Evolutionary conservation across 305 asterid species (phyloP), one percentile per base, ranked within the genome.

Genomic region (Striga hermonthica): DNA sequence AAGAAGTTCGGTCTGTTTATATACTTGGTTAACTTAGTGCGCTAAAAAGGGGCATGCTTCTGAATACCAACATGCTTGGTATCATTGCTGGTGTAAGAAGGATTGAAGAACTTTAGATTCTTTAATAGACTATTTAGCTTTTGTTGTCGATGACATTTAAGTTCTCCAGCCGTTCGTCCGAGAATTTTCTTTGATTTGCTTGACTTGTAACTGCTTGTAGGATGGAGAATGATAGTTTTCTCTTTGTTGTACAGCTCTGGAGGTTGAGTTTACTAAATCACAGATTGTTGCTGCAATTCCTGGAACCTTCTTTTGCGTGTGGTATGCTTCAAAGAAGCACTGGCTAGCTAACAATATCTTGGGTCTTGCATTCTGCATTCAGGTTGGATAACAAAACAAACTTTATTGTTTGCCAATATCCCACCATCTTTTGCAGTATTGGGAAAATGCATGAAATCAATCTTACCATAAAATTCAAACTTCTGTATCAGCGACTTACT

Each of bases 281-380:
- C 99, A 86, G 74, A 36, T 86, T 43, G 59, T 90, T 64, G 94
- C 98, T 50, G 87, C 90, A 52, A 83, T 93, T 71, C 97, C 97
- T 57, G 96, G 96, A 74, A 80, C 94, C 57, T 80, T 90, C 81
- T 93, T 93, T 72, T 93, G 98, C 57, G 89, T 78, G 15, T 93
- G 98, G 98, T 88, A 93, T 76, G 97, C 99, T 68, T 78, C 79
- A 48, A 70, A 86, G 86, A 93, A 93, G 84, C 99, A 93, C 73
- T 93, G 99, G 99, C 88, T 90, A 9, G 96, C 97, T 66, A 93
- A 90, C 84, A 93, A 90, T 71, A 78, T 83, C 43, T 76, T 93
- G 89, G 96, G 97, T 52, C 95, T 90, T 34, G 90, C 97, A 35
- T 93, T 93, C 83, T 84, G 87, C 87, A 80, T 90, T 83, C 98